Percentiles rank a stretch among this genome's conserved stretches.
phyloP scores from a whole-genome alignment of 345 rosid species.

The Capsella bursapastoris region DNA sequence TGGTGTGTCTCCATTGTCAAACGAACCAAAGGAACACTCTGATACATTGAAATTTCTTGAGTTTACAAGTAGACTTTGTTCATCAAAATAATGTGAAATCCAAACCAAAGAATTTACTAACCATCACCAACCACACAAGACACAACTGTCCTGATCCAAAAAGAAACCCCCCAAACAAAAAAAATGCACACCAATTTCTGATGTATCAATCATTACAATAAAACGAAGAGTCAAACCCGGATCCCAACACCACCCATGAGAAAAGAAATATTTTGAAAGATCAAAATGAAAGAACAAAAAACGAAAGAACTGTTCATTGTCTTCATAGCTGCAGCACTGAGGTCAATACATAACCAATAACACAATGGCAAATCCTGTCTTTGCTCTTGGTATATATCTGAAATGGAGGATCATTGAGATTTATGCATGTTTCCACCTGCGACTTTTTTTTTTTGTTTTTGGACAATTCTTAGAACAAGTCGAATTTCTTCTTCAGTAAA shows the following conservation, averaged over 20 bases:
- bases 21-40: not conserved
- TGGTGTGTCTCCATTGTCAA: conserved; percentile 1
- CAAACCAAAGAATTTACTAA: conserved; percentile 41
- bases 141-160: conserved; percentile 20
- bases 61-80: conserved; percentile 31
- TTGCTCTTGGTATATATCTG: conserved; percentile 26
- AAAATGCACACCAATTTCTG: conserved; percentile 12
- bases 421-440: not conserved
- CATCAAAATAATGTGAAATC: conserved; percentile 22
- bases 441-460: not conserved
- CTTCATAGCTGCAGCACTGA: conserved; percentile 38
- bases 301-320: not conserved
- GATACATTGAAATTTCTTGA: not conserved
- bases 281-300: not conserved
- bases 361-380: conserved; percentile 19
- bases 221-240: conserved; percentile 30
- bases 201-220: conserved; percentile 27
- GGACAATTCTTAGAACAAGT: conserved; percentile 58
- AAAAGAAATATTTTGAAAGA: not conserved
- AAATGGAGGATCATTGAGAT: conserved; percentile 10
- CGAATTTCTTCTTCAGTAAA: conserved; percentile 73
- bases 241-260: conserved; percentile 37
- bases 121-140: conserved; percentile 31
- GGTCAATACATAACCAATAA: conserved; percentile 19
- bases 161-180: not conserved